Evolutionary conservation across 306 rosid species (phyloP), one percentile per base, ranked within the genome.

Genomic region (Medicago arabica): DNA sequence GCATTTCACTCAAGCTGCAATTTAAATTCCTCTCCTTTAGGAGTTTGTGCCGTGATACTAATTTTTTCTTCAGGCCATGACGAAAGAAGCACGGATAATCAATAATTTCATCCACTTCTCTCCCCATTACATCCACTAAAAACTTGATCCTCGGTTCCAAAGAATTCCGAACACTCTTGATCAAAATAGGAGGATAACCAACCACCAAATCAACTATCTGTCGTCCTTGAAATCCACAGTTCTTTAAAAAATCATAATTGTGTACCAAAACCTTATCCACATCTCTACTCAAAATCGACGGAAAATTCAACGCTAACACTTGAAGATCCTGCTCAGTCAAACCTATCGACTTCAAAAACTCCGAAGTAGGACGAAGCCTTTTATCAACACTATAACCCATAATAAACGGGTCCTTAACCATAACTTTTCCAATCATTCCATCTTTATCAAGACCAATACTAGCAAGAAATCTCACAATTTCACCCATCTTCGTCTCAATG

Each of bases 361-460:
- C 84, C 0, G 84, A 72, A 25, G 97, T 92, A 40, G 92, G 96
- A 15, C 84, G 86, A 53, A 94, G 86, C 81, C 97, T 85, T 54
- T 89, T 94, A 8, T 89, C 82, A 9, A 94, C 82, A n/a, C 91
- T 94, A 77, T 92, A 92, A 14, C 98, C 98, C 96, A 94, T 87
- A 15, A 94, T 82, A 75, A 73, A 94, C 0, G 98, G 98, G 67
- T 88, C 88, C 83, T 76, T 94, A 5, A 78, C 94, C 28, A 92
- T 74, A 65, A 94, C 87, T 86, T 88, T 94, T 9, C 93, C 96
- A 23, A 94, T 86, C 91, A 88, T 81, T 71, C 89, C 92, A 25
- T 94, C 95, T 83, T 84, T 85, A 66, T 82, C 71, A 46, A 94
- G 93, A 46, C 97, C 96, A 84, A 92, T 72, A 72, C 86, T 75